A percentile compares a stretch with the other conserved stretches of the same genome.
Conservation (phyloP, 106 monocot genomes). For the Xerophyta viscosa region DNA sequence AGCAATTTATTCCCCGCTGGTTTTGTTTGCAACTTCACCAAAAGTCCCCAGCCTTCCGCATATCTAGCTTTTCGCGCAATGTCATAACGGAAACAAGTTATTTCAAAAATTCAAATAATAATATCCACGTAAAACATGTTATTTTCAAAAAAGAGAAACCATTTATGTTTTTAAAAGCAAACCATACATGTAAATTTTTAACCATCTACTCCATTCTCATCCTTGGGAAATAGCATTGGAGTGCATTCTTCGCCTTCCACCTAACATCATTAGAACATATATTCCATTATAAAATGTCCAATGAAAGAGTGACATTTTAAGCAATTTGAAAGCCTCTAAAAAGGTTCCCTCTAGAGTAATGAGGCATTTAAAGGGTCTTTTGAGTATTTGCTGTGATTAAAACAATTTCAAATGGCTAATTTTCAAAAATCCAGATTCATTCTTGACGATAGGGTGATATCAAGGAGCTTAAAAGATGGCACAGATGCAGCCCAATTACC, state of each 20-base stretch:
- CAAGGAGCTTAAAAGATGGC: no score
- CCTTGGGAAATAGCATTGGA: constrained; percentile 49
- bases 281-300: not conserved
- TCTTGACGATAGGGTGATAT: no score
- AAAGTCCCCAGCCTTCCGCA: constrained; percentile 95
- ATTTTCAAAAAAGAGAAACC: not conserved
- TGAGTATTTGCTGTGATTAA: no score
- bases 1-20: constrained; percentile 73
- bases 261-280: constrained; percentile 16
- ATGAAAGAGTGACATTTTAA: no score
- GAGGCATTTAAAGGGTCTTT: no score
- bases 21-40: constrained; percentile 94
- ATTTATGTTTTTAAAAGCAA: not conserved
- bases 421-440: no score
- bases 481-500: no score
- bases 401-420: no score
- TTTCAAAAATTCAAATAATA: not conserved
- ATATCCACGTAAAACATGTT: not conserved
- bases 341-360: no score
- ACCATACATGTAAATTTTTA: constrained; percentile 76
- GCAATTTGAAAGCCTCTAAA: no score
- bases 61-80: constrained; percentile 33
- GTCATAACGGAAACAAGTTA: not conserved
- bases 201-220: constrained; percentile 73
- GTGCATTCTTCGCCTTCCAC: constrained; percentile 62